phyloP scores from a whole-genome alignment of 306 rosid species.

The Casuarina cunninghamiana region DNA sequence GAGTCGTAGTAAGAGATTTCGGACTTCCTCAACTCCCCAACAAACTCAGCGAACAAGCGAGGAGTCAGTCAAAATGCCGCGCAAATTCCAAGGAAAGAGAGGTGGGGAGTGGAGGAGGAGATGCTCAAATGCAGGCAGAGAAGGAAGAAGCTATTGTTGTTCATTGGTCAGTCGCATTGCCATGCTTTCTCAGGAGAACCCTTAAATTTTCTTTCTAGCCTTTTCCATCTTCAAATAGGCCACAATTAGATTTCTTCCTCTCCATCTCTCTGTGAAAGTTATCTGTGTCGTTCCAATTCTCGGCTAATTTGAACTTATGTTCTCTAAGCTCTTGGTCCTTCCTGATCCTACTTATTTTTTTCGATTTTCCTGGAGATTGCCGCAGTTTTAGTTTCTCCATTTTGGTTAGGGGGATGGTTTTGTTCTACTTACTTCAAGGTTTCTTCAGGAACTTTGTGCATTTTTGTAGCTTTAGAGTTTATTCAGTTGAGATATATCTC shows the following conservation, averaged over 20 bases:
- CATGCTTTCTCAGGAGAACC: background rate
- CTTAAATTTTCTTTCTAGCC: background rate
- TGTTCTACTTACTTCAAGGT: background rate
- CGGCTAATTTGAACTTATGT: background rate
- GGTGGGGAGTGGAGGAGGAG: background rate
- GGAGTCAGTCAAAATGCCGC: background rate
- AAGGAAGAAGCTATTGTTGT: background rate
- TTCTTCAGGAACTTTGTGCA: background rate
- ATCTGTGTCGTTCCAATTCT: background rate
- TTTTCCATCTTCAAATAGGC: background rate
- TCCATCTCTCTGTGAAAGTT: background rate
- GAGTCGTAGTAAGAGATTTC: no score
- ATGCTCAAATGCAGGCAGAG: background rate
- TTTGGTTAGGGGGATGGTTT: background rate
- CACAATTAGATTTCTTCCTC: background rate
- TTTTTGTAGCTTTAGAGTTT: background rate
- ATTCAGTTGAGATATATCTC: background rate
- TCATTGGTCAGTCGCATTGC: background rate
- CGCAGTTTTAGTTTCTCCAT: background rate
- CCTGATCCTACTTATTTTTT: background rate
- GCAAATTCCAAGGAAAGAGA: background rate
- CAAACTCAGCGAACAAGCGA: no score
- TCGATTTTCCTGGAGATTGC: background rate
- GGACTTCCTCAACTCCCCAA: no score
- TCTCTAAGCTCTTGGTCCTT: background rate